Evolutionary conservation across 2,329 filamentous ascomycete genomes (phyloP).

Genomic region (Penicillium sp.): DNA sequence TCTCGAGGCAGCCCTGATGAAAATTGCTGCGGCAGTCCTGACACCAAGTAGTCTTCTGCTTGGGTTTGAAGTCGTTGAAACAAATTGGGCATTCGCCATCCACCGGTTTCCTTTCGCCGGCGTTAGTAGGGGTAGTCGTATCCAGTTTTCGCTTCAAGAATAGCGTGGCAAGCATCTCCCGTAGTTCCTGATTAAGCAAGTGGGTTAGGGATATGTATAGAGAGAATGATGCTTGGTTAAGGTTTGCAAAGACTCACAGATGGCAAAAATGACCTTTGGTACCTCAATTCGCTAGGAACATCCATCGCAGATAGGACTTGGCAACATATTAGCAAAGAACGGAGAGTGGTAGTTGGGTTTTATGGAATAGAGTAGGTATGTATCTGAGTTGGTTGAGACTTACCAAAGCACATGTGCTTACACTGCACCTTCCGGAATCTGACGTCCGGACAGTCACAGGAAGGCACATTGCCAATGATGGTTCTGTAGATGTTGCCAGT

Average conservation of each 20-base stretch:
- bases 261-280: background rate
- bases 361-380: background rate
- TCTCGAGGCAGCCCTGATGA: slow-evolving; percentile 58
- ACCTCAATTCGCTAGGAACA: background rate
- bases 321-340: background rate
- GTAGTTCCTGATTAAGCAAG: slow-evolving; percentile 48
- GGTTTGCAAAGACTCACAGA: background rate
- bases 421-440: slow-evolving; percentile 54
- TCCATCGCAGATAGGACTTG: background rate
- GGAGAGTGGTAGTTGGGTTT: too few relatives aligned
- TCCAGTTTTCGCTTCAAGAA: slow-evolving; percentile 50
- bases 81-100: slow-evolving; percentile 66
- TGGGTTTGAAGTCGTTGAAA: slow-evolving; percentile 55
- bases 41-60: slow-evolving; percentile 56
- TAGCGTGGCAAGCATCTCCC: slow-evolving; percentile 55
- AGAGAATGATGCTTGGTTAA: background rate
- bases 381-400: slow-evolving; percentile 12
- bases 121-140: slow-evolving; percentile 30
- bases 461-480: slow-evolving; percentile 52
- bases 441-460: slow-evolving; percentile 57
- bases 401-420: slow-evolving; percentile 63
- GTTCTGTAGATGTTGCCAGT: slow-evolving; percentile 65
- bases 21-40: slow-evolving; percentile 64
- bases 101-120: slow-evolving; percentile 55
- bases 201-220: background rate